phyloP scores from a whole-genome alignment of 768 basidiomycete genomes.

The Suillus brevipes region DNA sequence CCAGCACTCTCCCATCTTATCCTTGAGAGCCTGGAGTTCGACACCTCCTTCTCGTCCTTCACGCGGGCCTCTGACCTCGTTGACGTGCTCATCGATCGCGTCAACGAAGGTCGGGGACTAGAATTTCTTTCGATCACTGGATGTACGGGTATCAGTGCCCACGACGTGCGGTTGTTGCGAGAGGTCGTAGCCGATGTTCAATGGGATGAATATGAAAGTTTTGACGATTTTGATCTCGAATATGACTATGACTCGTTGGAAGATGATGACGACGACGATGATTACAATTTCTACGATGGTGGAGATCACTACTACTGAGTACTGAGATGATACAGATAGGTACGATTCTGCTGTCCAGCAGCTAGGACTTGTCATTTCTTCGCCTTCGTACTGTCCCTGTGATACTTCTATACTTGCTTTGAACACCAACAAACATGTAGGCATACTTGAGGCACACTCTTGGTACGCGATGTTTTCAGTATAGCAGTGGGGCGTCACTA shows the following conservation, averaged over 20 bases:
- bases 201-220: slow-evolving; percentile 4
- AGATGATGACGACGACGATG: not conserved
- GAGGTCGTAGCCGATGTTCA: slow-evolving; percentile 5
- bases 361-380: not conserved
- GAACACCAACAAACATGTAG: not conserved
- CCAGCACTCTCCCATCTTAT: slow-evolving; percentile 4
- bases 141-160: not conserved
- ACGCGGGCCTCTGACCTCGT: not conserved
- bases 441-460: too few species aligned
- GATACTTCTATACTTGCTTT: not conserved
- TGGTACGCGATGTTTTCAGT: not conserved
- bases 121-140: not conserved
- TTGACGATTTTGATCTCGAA: not conserved
- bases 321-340: not conserved
- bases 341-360: not conserved
- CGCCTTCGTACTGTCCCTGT: not conserved
- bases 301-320: not conserved
- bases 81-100: slow-evolving; percentile 10
- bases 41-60: not conserved
- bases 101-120: slow-evolving; percentile 2
- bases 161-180: slow-evolving; percentile 1
- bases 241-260: not conserved
- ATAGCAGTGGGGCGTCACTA: not conserved
- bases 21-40: not conserved
- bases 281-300: not conserved